Evolutionary conservation across 2,329 filamentous ascomycete species (phyloP).

Genomic region (Scedosporium boydii): DNA sequence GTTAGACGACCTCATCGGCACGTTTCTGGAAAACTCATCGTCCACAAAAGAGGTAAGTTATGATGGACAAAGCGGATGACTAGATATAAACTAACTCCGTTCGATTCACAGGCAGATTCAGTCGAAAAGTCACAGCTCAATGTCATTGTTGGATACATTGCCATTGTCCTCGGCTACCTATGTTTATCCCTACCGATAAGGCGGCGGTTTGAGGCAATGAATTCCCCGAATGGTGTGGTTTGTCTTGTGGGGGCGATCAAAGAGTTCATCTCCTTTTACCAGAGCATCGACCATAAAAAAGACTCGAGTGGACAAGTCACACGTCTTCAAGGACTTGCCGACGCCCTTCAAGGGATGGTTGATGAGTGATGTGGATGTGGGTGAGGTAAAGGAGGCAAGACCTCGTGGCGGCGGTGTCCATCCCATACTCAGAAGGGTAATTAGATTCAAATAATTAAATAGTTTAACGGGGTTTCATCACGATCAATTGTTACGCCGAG

Average conservation of each 20-base stretch:
- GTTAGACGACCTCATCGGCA: conserved; percentile 48
- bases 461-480: no score
- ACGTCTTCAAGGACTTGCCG: conserved; percentile 24
- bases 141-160: conserved; percentile 78
- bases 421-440: no score
- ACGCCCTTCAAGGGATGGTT: conserved; percentile 23
- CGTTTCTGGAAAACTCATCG: conserved; percentile 60
- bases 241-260: conserved; percentile 42
- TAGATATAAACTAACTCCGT: conserved; percentile 9
- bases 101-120: conserved; percentile 48
- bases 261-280: conserved; percentile 44
- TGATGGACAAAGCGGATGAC: not conserved
- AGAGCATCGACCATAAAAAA: conserved; percentile 35
- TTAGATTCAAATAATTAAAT: no score
- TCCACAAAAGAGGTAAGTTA: conserved; percentile 57
- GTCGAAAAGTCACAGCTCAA: conserved; percentile 68
- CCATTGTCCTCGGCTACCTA: conserved; percentile 74
- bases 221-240: conserved; percentile 32
- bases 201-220: conserved; percentile 30
- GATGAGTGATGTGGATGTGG: no score
- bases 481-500: no score
- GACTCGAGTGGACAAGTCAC: conserved; percentile 20
- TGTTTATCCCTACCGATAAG: conserved; percentile 46
- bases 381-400: not conserved
- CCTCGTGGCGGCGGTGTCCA: not conserved